Evolutionary conservation across 208 protist species (phyloP), one percentile per base, ranked within the genome.

Genomic region (Endotrypanum monterogeii): DNA sequence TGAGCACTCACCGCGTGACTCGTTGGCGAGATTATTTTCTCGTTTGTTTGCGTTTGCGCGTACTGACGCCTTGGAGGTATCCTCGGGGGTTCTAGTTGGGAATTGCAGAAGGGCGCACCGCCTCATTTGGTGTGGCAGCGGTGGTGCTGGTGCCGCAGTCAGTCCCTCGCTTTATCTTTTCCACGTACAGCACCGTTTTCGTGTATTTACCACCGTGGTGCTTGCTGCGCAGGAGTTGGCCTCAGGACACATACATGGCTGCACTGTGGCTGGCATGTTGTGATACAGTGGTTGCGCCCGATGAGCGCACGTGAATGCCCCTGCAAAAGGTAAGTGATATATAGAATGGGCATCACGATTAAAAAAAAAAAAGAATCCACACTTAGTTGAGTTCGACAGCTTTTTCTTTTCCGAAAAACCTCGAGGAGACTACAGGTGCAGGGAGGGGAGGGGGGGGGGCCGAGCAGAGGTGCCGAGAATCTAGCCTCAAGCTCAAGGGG

Each of bases 111-210:
- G n/a, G n/a, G n/a, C n/a, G n/a, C n/a, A n/a, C n/a, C n/a, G n/a
- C 18, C 8, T 23, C 25, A 14, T 57, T 25, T 28, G 37, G 57
- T 30, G 30, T n/a, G 23, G 57, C 32, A 63, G 57, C 37, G 61
- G 12, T 32, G n/a, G 20, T n/a, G n/a, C n/a, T n/a, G n/a, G 61
- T 28, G 20, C 8, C 30, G 30, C 66, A 44, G 71, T 80, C 14
- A 78, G 77, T 35, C 73, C 84, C 35, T 71, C 91, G 56, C 84
- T 85, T 60, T 94, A 87, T 69, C 83, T 87, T 20, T 91, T 94
- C 76, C n/a, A 91, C 87, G 18, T 67, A 66, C 28, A 81, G 89
- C 66, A 90, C 85, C 39, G 54, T 90, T 28, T 83, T 85, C 23
- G 46, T 89, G 32, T 61, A 67, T 65, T 90, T 85, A 0, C 68